phyloP scores from a whole-genome alignment of 1,284 basidiomycete genomes.

The Amylostereum areolatum region DNA sequence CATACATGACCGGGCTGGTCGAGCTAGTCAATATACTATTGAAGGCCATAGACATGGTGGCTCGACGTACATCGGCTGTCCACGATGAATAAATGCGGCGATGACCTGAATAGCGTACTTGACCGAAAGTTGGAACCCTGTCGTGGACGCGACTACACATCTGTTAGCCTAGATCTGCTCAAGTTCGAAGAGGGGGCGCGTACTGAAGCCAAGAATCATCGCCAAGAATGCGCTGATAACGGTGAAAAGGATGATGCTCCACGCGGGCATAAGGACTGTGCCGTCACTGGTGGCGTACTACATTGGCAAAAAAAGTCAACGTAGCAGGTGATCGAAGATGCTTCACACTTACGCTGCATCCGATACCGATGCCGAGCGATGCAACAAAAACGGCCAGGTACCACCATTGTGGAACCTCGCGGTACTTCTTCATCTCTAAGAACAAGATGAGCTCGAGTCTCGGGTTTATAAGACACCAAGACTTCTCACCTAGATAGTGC shows the following conservation, averaged over 20 bases:
- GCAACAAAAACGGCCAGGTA: slow-evolving; percentile 39
- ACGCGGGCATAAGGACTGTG: slow-evolving; percentile 42
- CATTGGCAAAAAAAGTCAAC: background rate
- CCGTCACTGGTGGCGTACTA: slow-evolving; percentile 34
- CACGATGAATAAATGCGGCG: slow-evolving; percentile 55
- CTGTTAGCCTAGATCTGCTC: background rate
- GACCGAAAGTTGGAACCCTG: slow-evolving; percentile 42
- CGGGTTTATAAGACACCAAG: background rate
- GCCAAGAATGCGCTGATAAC: slow-evolving; percentile 38
- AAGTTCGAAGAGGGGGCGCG: background rate
- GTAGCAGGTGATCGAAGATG: background rate
- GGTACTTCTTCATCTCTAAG: slow-evolving; percentile 44
- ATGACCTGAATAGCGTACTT: slow-evolving; percentile 56
- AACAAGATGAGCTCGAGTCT: slow-evolving; percentile 2
- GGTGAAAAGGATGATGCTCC: slow-evolving; percentile 48
- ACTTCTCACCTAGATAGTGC: slow-evolving; percentile 34
- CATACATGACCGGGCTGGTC: slow-evolving; percentile 43
- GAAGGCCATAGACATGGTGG: background rate
- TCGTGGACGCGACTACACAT: slow-evolving; percentile 41
- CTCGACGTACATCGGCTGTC: slow-evolving; percentile 42
- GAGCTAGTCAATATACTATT: background rate
- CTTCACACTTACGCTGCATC: slow-evolving; percentile 31
- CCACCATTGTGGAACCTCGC: slow-evolving; percentile 50
- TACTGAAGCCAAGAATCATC: slow-evolving; percentile 44
- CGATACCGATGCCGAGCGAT: slow-evolving; percentile 49